Base-by-base conservation (phyloP, 805 yeast species). In the Pichia sporocuriosa region DNA sequence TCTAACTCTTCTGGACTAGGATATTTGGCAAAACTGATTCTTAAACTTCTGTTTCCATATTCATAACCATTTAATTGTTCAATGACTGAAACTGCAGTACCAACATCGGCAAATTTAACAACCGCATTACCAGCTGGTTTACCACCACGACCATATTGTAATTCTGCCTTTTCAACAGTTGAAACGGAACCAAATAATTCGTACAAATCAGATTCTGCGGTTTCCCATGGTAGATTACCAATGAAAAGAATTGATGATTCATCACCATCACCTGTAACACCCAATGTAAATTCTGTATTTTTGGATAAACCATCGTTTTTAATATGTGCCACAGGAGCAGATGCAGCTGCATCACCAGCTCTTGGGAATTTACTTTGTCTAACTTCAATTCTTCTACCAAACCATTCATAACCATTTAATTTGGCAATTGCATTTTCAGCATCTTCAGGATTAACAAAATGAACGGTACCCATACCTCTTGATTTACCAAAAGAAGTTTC, bases 171-270 rank as follows among this genome's bases (percentile, higher is more conserved):
- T 31, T 63, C 67, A 15, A 90, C 86, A 37, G 73, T 66, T 19
- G 96, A 95, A 41, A 88, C 76, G 28, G 90, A 81, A 58, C 82
- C 90, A 59, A 89, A 89, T 45, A 90, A 71, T 51, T 89, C 96
- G 49, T 70, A 76, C 50, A 90, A 72, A 62, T 90, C 97, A 44
- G 81, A 79, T 50, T 81, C 79, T 25, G 87, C 77, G n/a, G 97
- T 89, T 39, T 88, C 81, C 71, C 77, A 86, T 24, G 97, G 97
- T 56, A 90, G 68, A 66, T 90, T 90, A 34, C 71, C 72, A 19
- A 84, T 88, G 57, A 65, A 83, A 34, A 90, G 73, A 19, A 75
- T 69, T 26, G 68, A 74, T 37, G 78, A 80, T 37, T 76, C 77
- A 30, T 66, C 73, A 32, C 86, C 87, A 34, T 70, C 66, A 2